Evolutionary conservation across 202 grass and related monocot species (phyloP).

Genomic region (Bolboschoenoplectus hybrid): DNA sequence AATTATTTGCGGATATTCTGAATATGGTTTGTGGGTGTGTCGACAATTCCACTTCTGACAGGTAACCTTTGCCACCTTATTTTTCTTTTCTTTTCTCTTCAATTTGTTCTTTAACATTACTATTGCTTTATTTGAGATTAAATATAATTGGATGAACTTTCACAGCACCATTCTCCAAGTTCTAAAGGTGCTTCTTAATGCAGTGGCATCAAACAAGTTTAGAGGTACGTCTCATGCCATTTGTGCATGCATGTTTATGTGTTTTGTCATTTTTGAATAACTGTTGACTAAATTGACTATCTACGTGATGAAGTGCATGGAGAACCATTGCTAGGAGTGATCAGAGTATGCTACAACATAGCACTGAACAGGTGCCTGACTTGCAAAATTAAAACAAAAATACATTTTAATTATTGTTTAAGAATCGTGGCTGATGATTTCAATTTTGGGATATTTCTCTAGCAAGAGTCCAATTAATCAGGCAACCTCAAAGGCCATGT

Average conservation of each 20-base stretch:
- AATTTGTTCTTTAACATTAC: constrained; percentile 28
- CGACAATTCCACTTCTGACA: constrained; percentile 93
- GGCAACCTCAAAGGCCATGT: constrained; percentile 98
- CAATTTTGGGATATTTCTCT: constrained; percentile 39
- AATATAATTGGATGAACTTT: constrained; percentile 35
- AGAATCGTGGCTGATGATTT: constrained; percentile 44
- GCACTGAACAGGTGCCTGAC: constrained; percentile 86
- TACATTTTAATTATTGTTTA: constrained; percentile 42
- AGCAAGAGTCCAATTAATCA: constrained; percentile 99
- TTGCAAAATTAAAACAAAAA: constrained; percentile 20
- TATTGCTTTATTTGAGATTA: constrained; percentile 44
- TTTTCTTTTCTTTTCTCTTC: constrained; percentile 12
- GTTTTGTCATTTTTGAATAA: constrained; percentile 14
- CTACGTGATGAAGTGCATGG: constrained; percentile 75
- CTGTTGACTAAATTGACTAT: constrained; percentile 28
- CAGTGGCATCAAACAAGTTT: constrained; percentile 96
- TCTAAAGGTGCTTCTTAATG: constrained; percentile 97
- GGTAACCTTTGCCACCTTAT: constrained; percentile 49
- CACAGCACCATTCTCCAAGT: constrained; percentile 96
- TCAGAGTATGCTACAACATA: constrained; percentile 99
- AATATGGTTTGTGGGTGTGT: constrained; percentile 90
- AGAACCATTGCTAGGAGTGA: constrained; percentile 94
- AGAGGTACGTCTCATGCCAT: constrained; percentile 65
- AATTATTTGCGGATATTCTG: constrained; percentile 83
- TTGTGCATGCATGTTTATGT: constrained; percentile 24